Evolutionary conservation across 257 asterid genomes (phyloP).

Genomic region (Solanum tacnaense): DNA sequence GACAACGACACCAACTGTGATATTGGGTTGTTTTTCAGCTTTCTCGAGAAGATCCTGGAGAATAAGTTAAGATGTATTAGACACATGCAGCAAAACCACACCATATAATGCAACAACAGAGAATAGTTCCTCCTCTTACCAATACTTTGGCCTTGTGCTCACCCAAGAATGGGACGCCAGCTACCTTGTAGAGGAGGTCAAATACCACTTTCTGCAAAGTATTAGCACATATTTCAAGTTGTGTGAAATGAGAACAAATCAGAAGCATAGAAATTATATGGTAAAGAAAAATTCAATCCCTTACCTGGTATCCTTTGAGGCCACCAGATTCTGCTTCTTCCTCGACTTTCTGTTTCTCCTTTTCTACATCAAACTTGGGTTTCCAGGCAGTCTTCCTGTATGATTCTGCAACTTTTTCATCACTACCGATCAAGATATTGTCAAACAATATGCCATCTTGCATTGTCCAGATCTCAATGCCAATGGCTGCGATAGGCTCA

Average conservation of each 20-base stretch:
- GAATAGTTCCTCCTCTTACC: constrained; percentile 28
- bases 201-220: constrained; percentile 62
- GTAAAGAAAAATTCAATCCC: not conserved
- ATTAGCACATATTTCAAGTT: not conserved
- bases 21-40: constrained; percentile 81
- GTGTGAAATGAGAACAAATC: not conserved
- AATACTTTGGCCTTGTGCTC: constrained; percentile 60
- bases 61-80: not conserved
- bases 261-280: not conserved
- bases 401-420: constrained; percentile 61
- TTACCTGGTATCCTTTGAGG: constrained; percentile 79
- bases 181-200: constrained; percentile 73
- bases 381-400: constrained; percentile 66
- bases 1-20: constrained; percentile 54
- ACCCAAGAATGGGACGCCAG: constrained; percentile 76
- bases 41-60: constrained; percentile 68
- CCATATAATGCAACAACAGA: not conserved
- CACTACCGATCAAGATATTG: constrained; percentile 58
- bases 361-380: constrained; percentile 68
- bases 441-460: constrained; percentile 93
- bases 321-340: constrained; percentile 52
- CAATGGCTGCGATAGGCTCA: constrained; percentile 92
- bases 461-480: constrained; percentile 98
- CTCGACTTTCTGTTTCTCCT: constrained; percentile 65
- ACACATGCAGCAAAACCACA: not conserved